Conservation (phyloP, 345 rosid genomes). For the Citropsis articulata region DNA sequence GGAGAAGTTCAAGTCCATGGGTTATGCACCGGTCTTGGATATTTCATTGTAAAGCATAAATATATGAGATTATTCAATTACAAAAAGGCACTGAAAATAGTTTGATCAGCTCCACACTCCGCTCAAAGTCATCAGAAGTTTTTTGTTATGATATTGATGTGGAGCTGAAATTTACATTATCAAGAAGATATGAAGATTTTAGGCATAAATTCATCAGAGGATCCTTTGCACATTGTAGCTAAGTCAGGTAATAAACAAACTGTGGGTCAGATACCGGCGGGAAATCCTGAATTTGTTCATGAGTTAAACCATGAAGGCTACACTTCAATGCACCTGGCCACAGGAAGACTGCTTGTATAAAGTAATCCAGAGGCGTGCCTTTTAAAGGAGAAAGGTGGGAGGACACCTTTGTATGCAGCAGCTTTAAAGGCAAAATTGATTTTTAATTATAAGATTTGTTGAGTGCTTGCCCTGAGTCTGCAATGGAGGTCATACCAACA, state of each 20-base stretch:
- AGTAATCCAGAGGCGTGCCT: not conserved
- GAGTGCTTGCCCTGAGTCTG: not conserved
- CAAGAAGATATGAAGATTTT: not conserved
- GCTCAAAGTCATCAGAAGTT: not conserved
- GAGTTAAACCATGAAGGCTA: not conserved
- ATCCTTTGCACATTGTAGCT: not conserved
- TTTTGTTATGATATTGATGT: not conserved
- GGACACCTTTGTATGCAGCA: not conserved
- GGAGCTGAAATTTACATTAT: not conserved
- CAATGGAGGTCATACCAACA: not conserved
- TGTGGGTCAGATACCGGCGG: not conserved
- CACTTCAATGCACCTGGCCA: not conserved
- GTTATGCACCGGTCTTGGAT: conserved; percentile 7
- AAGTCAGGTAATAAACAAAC: not conserved
- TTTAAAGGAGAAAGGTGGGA: not conserved
- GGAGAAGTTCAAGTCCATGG: conserved; percentile 19
- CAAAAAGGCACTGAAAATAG: not conserved
- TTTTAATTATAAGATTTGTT: not conserved
- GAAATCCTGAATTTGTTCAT: not conserved
- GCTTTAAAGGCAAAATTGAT: not conserved
- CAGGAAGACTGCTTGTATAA: not conserved
- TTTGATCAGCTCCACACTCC: not conserved
- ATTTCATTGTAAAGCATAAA: not conserved
- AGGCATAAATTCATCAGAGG: not conserved
- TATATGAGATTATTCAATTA: not conserved